Conservation (phyloP, 768 basidiomycete species). For the Mycena rosella region DNA sequence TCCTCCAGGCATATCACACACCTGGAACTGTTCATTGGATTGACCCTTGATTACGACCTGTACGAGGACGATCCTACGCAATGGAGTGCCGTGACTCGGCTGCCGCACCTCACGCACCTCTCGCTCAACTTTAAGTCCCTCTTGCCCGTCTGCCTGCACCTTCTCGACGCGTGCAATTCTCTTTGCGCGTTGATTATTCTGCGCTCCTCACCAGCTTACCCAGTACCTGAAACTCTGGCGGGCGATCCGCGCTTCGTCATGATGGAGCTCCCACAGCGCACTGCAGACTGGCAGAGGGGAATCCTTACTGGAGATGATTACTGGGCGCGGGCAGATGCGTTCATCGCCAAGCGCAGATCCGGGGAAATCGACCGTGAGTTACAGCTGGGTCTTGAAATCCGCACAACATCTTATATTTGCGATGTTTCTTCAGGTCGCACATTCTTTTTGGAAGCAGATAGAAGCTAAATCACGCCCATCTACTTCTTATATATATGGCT, state of each 20-base stretch:
- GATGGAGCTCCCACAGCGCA: too few species aligned
- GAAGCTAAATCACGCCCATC: too few species aligned
- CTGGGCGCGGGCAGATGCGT: too few species aligned
- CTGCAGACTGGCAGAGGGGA: too few species aligned
- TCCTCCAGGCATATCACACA: background rate
- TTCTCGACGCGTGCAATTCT: background rate
- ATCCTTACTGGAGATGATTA: too few species aligned
- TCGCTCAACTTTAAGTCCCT: background rate
- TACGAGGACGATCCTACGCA: background rate
- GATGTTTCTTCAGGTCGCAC: background rate
- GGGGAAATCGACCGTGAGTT: background rate
- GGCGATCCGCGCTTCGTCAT: too few species aligned
- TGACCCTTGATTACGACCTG: too few species aligned
- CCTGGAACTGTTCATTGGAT: too few species aligned
- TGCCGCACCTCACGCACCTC: background rate
- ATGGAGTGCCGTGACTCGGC: background rate
- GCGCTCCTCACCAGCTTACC: background rate
- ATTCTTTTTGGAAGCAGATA: background rate
- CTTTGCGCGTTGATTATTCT: background rate
- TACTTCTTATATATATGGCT: too few species aligned
- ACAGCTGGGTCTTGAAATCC: background rate
- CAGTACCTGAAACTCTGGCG: background rate
- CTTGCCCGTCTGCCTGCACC: background rate
- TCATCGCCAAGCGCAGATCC: background rate
- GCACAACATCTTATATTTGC: too few species aligned